A percentile compares a stretch with the other conserved stretches of the same genome.
Evolutionary conservation across 805 yeast species (phyloP).

Genomic region (Citeromyces matritensis): DNA sequence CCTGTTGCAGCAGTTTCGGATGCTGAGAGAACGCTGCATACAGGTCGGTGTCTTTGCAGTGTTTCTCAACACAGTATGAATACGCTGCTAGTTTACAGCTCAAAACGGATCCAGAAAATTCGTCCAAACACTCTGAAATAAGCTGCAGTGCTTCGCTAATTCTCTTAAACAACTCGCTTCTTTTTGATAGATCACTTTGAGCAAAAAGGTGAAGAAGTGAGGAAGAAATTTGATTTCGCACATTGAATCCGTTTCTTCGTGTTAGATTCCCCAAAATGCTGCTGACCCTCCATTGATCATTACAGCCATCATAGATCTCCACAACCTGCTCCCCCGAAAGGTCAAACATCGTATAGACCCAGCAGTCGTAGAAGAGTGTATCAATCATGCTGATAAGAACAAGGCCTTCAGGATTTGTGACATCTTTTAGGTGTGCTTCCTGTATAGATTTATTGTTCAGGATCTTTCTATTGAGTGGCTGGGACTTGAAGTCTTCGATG

Average conservation of each 20-base stretch:
- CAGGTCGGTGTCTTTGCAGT: neutral
- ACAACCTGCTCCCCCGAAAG: neutral
- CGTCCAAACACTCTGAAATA: neutral
- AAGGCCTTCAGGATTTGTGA: too few species aligned
- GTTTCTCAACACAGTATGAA: neutral
- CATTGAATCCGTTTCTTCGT: slow-evolving; percentile 16
- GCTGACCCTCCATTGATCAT: slow-evolving; percentile 3
- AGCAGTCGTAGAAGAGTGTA: slow-evolving; percentile 35
- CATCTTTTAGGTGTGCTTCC: too few species aligned
- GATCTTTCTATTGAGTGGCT: slow-evolving; percentile 6
- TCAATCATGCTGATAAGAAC: slow-evolving; percentile 26
- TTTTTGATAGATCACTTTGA: too few species aligned
- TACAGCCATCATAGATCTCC: slow-evolving; percentile 2
- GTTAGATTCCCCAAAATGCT: slow-evolving; percentile 7
- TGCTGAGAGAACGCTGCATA: neutral
- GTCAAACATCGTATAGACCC: slow-evolving; percentile 15
- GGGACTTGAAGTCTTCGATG: slow-evolving; percentile 30
- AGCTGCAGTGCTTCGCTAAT: too few species aligned
- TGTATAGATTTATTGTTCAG: too few species aligned
- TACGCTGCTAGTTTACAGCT: neutral
- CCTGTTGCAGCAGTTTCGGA: neutral
- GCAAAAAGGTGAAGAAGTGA: too few species aligned
- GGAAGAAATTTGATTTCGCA: slow-evolving; percentile 14
- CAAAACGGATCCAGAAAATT: slow-evolving; percentile 1
- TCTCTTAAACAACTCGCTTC: too few species aligned